Evolutionary conservation across 768 basidiomycete genomes (phyloP), one percentile per base, ranked within the genome.

Genomic region (Boletus patriciae): DNA sequence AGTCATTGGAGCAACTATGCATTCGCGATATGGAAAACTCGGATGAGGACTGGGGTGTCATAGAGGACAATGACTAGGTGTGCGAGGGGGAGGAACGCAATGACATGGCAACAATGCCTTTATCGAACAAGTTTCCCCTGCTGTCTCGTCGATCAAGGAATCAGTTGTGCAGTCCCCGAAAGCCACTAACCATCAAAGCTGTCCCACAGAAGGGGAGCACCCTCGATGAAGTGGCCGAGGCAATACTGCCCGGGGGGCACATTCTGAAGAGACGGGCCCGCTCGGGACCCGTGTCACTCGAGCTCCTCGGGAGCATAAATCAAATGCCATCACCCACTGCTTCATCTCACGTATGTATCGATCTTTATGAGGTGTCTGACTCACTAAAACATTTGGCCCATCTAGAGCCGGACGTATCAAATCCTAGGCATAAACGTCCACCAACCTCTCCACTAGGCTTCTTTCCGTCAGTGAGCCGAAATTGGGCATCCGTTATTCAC

Each of bases 191-290:
- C 18, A 54, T 65, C 25, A 66, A 63, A 16, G 53, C 62, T 23
- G 57, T 73, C 16, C 70, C 70, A 15, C 72, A 72, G 42, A 79
- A 78, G 57, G 77, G 73, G 1, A 82, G 74, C 51, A 66, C 71
- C 21, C 73, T 75, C 47, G 80, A 83, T 57, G 86, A 88, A 65
- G 83, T 87, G 31, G 83, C 77, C 3, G 86, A 85, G 58, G 84
- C 83, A 2, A 12, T 90, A 55, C 90, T 87, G 0, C 89, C 89
- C 8, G 1, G 27, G 27, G 27, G 27, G 4, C 27, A 27, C 27
- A 27, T 27, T 27, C 27, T 27, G 27, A 90, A 92, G 70, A 79
- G 88, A 54, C 82, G 89, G 15, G 88, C 88, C 1, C 83, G 87
- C 12, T 83, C 86, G 27, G 78, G 88, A 50, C 89, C 88, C 2